Percentiles rank a stretch among this genome's conserved stretches.
Evolutionary conservation across 2,329 filamentous ascomycete genomes (phyloP).

Genomic region (Fusarium sp.): DNA sequence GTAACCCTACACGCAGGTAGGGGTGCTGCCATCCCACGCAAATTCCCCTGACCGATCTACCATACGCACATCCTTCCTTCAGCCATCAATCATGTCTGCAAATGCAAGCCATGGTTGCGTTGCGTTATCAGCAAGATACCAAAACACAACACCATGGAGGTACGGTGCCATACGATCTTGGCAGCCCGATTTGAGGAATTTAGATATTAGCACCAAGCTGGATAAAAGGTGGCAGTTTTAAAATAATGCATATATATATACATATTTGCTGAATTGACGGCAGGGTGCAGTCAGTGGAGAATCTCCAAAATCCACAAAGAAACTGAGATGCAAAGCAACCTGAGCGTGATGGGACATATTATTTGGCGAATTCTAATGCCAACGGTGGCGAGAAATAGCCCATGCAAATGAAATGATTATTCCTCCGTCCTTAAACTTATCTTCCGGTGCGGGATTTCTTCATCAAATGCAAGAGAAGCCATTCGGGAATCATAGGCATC

Average conservation of each 20-base stretch:
- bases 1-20: conserved; percentile 30
- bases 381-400: conserved; percentile 17
- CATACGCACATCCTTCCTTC: conserved; percentile 11
- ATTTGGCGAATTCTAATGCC: not conserved
- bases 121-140: conserved; percentile 12
- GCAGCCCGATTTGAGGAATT: conserved; percentile 1
- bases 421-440: not conserved
- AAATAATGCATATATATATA: too few species aligned
- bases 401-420: not conserved
- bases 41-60: conserved; percentile 35
- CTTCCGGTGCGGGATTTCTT: conserved; percentile 7
- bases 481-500: conserved; percentile 6
- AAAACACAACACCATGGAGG: not conserved
- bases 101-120: conserved; percentile 16
- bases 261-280: not conserved
- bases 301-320: conserved; percentile 19
- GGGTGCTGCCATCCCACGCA: conserved; percentile 35
- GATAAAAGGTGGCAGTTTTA: not conserved
- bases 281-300: not conserved
- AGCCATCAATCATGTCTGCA: conserved; percentile 9
- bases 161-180: not conserved
- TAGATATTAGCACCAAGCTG: not conserved
- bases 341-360: not conserved
- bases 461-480: conserved; percentile 1
- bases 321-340: conserved; percentile 4